A percentile compares a stretch with the other conserved stretches of the same genome.
Evolutionary conservation across 345 rosid species (phyloP).

Genomic region (Sapria himalayana): DNA sequence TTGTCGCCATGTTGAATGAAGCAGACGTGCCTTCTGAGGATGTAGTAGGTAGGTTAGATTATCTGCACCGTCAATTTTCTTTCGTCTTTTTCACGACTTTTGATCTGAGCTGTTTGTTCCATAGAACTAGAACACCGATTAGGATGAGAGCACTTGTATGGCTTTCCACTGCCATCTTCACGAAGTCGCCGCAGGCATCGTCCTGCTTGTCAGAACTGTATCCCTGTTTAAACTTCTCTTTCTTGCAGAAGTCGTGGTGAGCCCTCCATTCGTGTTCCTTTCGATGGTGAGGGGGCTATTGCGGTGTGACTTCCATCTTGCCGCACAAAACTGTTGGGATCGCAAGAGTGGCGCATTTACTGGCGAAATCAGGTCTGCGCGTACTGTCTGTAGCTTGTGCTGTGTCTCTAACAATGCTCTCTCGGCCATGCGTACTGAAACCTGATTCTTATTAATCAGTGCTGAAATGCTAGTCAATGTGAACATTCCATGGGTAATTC

Average conservation of each 20-base stretch:
- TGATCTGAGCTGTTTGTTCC: neutral
- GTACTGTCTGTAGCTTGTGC: too few relatives aligned
- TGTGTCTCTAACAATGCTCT: too few relatives aligned
- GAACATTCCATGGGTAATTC: constrained; percentile 45
- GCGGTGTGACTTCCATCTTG: constrained; percentile 37
- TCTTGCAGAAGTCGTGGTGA: constrained; percentile 45
- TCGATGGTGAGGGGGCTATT: constrained; percentile 21
- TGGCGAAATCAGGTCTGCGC: constrained; percentile 43
- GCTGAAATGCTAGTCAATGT: constrained; percentile 53
- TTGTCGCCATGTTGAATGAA: constrained; percentile 30
- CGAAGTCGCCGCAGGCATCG: too few relatives aligned
- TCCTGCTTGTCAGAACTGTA: too few relatives aligned
- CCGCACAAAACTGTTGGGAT: constrained; percentile 59
- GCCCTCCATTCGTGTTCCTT: constrained; percentile 59
- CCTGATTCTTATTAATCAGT: too few relatives aligned
- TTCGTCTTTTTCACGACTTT: neutral
- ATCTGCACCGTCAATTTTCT: too few relatives aligned
- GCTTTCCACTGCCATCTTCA: too few relatives aligned
- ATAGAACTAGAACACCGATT: too few relatives aligned
- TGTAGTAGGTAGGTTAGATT: constrained; percentile 33
- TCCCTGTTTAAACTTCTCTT: neutral
- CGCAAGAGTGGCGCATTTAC: constrained; percentile 58
- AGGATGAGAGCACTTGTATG: too few relatives aligned
- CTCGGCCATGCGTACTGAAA: too few relatives aligned
- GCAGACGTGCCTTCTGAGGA: constrained; percentile 51